A percentile compares a stretch with the other conserved stretches of the same genome.
Conservation (phyloP, 495 filamentous ascomycete genomes). For the Sphaerosporella brunnea region DNA sequence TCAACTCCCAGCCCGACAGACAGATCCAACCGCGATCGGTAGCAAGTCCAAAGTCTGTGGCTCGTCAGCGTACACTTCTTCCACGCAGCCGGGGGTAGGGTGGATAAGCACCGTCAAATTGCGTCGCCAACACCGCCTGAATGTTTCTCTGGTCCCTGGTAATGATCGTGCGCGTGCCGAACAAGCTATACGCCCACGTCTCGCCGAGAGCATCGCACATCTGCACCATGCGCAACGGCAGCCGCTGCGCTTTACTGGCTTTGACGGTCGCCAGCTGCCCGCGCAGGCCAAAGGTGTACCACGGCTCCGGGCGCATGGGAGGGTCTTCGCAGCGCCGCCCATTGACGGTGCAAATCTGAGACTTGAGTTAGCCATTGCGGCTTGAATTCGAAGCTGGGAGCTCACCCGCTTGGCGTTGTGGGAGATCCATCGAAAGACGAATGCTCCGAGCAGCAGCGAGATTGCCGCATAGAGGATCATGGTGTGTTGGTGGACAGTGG, state of each 20-base stretch:
- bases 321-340: slow-evolving; percentile 9
- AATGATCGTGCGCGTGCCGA: slow-evolving; percentile 23
- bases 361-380: too few species aligned
- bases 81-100: too few species aligned
- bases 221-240: slow-evolving; percentile 6
- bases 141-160: slow-evolving; percentile 35
- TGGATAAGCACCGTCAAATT: slow-evolving; percentile 53
- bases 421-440: too few species aligned
- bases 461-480: too few species aligned
- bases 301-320: slow-evolving; percentile 6
- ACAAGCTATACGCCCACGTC: slow-evolving; percentile 12
- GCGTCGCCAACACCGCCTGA: slow-evolving; percentile 62
- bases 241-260: slow-evolving; percentile 6
- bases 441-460: too few species aligned
- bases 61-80: too few species aligned
- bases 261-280: slow-evolving; percentile 7
- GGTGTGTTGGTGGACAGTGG: too few species aligned
- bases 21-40: slow-evolving; percentile 26
- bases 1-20: too few species aligned
- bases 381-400: too few species aligned
- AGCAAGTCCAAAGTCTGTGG: slow-evolving; percentile 25
- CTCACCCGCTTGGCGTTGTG: too few species aligned
- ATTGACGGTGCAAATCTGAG: slow-evolving; percentile 1
- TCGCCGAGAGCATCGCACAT: slow-evolving; percentile 10
- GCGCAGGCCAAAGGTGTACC: slow-evolving; percentile 11